phyloP scores from a whole-genome alignment of 148 eudicot genomes.

The Rhododendron ferrugineum region DNA sequence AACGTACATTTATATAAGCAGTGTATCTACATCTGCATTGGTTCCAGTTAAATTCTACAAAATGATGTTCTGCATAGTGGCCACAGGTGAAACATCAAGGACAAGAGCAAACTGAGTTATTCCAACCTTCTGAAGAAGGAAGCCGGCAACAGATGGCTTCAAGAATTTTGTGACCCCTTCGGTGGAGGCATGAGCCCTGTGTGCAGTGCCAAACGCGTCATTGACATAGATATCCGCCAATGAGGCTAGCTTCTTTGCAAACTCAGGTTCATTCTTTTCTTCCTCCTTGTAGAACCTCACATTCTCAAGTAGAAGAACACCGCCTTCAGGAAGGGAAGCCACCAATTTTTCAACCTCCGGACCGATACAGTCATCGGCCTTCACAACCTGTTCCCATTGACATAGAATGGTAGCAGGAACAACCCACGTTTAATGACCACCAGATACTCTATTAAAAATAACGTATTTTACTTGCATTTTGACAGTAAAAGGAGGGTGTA shows the following conservation, averaged over 20 bases:
- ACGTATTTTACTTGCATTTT: not conserved
- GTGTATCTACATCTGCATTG: not conserved
- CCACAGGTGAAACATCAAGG: not conserved
- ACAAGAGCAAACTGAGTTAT: not conserved
- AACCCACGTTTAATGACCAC: slow-evolving; percentile 1
- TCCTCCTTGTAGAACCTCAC: slow-evolving; percentile 92
- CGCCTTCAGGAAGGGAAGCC: slow-evolving; percentile 74
- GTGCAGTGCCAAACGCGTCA: slow-evolving; percentile 96
- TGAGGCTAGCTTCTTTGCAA: slow-evolving; percentile 91
- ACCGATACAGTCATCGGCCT: slow-evolving; percentile 89
- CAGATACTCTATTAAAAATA: not conserved
- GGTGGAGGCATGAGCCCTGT: slow-evolving; percentile 96
- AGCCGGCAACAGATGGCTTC: slow-evolving; percentile 94
- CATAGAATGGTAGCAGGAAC: not conserved
- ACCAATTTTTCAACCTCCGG: slow-evolving; percentile 89
- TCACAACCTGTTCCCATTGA: slow-evolving; percentile 55
- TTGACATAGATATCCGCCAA: slow-evolving; percentile 87
- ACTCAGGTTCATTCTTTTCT: slow-evolving; percentile 90
- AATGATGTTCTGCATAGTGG: not conserved
- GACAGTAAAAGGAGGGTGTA: slow-evolving; percentile 11
- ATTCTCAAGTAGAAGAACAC: slow-evolving; percentile 84
- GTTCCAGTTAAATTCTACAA: not conserved
- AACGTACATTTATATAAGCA: not conserved
- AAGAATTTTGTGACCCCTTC: slow-evolving; percentile 89
- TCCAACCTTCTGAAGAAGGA: slow-evolving; percentile 86